These are phyloP conservation scores for Alternaria novae-zelandiae DNA, from an alignment of 2,329 filamentous ascomycete genomes.

Conservation along the genomic window DNA sequence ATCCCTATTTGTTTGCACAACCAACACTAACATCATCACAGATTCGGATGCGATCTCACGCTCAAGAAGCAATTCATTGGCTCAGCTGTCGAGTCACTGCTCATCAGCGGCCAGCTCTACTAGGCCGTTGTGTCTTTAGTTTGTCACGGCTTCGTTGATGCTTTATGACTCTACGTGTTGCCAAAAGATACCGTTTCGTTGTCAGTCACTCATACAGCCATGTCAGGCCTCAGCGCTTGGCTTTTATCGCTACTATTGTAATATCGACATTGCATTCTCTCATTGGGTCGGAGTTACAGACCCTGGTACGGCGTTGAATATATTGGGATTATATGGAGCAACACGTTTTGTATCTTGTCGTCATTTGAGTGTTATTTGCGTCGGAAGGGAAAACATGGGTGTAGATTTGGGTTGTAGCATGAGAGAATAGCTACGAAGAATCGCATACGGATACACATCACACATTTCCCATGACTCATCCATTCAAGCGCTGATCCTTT, in stretches of 20 bases:
- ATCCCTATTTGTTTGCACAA: not conserved
- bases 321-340: not conserved
- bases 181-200: slow-evolving; percentile 19
- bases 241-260: slow-evolving; percentile 8
- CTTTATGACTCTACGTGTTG: slow-evolving; percentile 26
- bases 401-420: slow-evolving; percentile 6
- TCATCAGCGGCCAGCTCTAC: slow-evolving; percentile 32
- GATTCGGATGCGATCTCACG: slow-evolving; percentile 84
- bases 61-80: slow-evolving; percentile 87
- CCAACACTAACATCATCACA: slow-evolving; percentile 27
- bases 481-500: not conserved
- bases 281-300: slow-evolving; percentile 9
- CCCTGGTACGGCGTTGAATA: slow-evolving; percentile 10
- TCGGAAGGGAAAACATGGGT: slow-evolving; percentile 6
- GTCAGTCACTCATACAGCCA: not conserved
- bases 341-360: slow-evolving; percentile 2
- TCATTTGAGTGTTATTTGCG: slow-evolving; percentile 6
- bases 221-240: not conserved
- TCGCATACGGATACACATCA: not conserved
- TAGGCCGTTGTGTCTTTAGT: not conserved
- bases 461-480: not conserved
- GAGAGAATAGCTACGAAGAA: not conserved
- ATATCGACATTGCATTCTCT: slow-evolving; percentile 17
- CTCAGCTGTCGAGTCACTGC: slow-evolving; percentile 41
- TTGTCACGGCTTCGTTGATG: slow-evolving; percentile 6